These are phyloP conservation scores for Dendrobium officinale DNA, from an alignment of 106 monocot genomes.

Conservation along the genomic window DNA sequence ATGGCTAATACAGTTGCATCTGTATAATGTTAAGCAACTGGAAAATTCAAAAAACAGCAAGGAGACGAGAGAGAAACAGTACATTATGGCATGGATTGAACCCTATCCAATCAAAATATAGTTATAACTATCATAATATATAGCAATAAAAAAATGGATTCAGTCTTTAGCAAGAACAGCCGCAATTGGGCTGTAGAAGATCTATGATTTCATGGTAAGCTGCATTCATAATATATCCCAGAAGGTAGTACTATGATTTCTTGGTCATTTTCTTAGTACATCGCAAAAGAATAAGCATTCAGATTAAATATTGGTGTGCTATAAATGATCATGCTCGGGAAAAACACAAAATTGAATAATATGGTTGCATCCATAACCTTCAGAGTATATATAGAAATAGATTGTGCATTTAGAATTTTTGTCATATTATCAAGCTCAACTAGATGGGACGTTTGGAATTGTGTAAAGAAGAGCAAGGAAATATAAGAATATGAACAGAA, in stretches of 20 bases:
- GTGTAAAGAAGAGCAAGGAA: neutral
- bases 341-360: neutral
- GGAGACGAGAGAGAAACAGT: neutral
- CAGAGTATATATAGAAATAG: neutral
- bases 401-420: neutral
- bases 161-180: neutral
- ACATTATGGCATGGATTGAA: neutral
- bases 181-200: neutral
- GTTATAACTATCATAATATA: neutral
- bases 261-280: constrained; percentile 3
- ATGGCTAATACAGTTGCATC: neutral
- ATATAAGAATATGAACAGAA: neutral
- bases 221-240: too few relatives aligned
- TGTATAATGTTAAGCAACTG: neutral
- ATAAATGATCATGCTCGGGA: neutral
- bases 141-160: neutral
- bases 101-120: neutral
- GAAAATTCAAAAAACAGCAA: neutral
- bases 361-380: constrained; percentile 1
- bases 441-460: neutral
- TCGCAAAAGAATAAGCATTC: neutral
- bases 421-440: neutral
- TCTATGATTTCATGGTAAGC: neutral
- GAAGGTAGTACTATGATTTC: neutral
- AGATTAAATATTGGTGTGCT: neutral